Evolutionary conservation across 225 moss, liverwort and hornwort species (phyloP), one percentile per base, ranked within the genome.

Genomic region (Asterella californica): DNA sequence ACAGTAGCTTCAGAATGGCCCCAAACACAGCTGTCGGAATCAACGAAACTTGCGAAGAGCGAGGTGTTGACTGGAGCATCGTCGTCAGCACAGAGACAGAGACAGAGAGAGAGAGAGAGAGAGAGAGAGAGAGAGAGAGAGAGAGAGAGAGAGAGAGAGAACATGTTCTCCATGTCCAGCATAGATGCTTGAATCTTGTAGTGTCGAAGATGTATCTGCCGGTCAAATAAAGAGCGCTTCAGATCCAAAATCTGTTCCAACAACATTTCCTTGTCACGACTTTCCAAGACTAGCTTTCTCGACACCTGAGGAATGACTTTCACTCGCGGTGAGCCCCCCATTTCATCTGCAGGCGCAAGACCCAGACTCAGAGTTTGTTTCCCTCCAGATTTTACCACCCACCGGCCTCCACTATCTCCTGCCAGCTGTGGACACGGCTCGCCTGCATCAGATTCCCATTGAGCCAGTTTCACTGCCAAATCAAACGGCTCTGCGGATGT

Each of bases 161-260:
- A 75, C 91, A 92, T 94, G 73, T 96, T 96, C 78, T 94, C 92
- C 87, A 89, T 88, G 79, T 94, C 94, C 38, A 91, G 85, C 85
- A 92, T 89, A 42, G 92, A 90, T 4, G 94, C 96, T 85, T 93
- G 96, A 73, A 92, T 92, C 80, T 94, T 93, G 60, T 91, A 90
- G 73, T 91, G 90, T 37, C 94, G 89, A 70, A 92, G 91, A 50
- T 94, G 94, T 46, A 87, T 86, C 80, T 96, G 94, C 79, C 91
- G 88, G 59, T 91, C 96, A 32, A 87, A 84, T 29, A 93, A 77
- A 30, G 90, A 90, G 11, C 91, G 90, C 85, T 96, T 94, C 64
- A 96, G 82, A 66, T 92, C 94, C 52, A 93, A 70, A 69, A 96
- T 90, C 74, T 96, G 92, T 37, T 94, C 90, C 54, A 92, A 49